Conservation (phyloP, 352 stramenopile species). For the Globisporangium uncinulatum region DNA sequence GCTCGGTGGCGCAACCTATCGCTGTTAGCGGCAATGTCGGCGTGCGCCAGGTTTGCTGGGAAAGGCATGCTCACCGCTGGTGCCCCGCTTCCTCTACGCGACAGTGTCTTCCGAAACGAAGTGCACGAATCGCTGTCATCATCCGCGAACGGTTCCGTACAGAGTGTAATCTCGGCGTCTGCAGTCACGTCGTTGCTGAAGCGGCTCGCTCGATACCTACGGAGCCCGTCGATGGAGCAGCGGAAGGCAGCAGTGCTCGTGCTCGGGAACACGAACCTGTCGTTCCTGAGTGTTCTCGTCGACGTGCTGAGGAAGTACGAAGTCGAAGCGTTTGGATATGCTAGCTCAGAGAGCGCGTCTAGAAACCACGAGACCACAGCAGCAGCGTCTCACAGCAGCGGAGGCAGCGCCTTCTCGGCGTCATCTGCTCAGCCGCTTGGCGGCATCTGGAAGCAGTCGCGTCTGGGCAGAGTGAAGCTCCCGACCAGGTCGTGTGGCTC, state of each 20-base stretch:
- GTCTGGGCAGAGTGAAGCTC: slow-evolving; percentile 8
- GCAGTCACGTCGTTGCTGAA: slow-evolving; percentile 41
- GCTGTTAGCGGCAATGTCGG: slow-evolving; percentile 44
- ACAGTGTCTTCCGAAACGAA: neutral
- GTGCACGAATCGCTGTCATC: slow-evolving; percentile 2
- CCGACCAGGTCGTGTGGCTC: slow-evolving; percentile 6
- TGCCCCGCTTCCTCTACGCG: neutral
- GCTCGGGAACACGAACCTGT: slow-evolving; percentile 34
- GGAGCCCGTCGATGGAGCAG: slow-evolving; percentile 48
- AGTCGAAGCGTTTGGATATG: slow-evolving; percentile 33
- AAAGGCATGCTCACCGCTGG: neutral
- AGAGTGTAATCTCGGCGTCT: slow-evolving; percentile 32
- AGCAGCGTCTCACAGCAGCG: neutral
- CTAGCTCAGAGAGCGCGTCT: neutral
- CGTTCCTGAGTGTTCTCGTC: slow-evolving; percentile 28
- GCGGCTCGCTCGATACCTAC: slow-evolving; percentile 47
- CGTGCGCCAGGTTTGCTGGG: slow-evolving; percentile 31
- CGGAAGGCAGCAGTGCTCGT: slow-evolving; percentile 46
- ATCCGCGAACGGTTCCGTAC: slow-evolving; percentile 13
- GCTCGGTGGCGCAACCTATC: slow-evolving; percentile 63
- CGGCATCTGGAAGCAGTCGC: slow-evolving; percentile 12
- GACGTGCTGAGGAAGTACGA: slow-evolving; percentile 57
- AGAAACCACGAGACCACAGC: neutral
- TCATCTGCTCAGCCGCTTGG: neutral
- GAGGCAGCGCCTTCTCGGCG: neutral